Evolutionary conservation across 805 yeast genomes (phyloP).

Genomic region (Wickerhamiella lipophila): DNA sequence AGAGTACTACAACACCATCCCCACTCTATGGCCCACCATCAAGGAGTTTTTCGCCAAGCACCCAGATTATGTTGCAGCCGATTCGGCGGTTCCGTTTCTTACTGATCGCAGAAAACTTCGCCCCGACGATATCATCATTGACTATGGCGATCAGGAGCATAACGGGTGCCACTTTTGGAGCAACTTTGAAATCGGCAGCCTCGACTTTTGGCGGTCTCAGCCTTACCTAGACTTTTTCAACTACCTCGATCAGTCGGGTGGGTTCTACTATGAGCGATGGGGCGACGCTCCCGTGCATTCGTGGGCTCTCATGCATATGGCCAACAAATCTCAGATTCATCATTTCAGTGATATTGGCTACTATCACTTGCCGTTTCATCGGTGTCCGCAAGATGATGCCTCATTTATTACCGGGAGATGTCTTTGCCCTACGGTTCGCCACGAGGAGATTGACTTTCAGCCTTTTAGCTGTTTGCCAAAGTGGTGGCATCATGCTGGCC

Average conservation of each 20-base stretch:
- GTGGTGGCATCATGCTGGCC: slow-evolving; percentile 30
- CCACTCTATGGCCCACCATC: slow-evolving; percentile 65
- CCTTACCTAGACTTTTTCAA: slow-evolving; percentile 58
- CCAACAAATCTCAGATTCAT: slow-evolving; percentile 49
- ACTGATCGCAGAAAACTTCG: slow-evolving; percentile 38
- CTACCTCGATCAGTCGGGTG: slow-evolving; percentile 56
- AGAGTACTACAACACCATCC: slow-evolving; percentile 76
- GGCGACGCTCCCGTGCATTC: slow-evolving; percentile 92
- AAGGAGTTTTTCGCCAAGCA: slow-evolving; percentile 47
- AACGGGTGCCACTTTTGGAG: slow-evolving; percentile 84
- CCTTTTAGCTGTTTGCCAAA: slow-evolving; percentile 28
- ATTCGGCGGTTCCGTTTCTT: slow-evolving; percentile 46
- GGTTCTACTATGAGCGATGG: slow-evolving; percentile 87
- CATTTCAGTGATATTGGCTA: slow-evolving; percentile 79
- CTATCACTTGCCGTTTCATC: slow-evolving; percentile 51
- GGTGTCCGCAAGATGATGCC: slow-evolving; percentile 31
- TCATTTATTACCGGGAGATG: slow-evolving; percentile 28
- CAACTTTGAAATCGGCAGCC: slow-evolving; percentile 66
- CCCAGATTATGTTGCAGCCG: slow-evolving; percentile 50
- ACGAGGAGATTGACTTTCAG: slow-evolving; percentile 27
- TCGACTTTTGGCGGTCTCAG: slow-evolving; percentile 60
- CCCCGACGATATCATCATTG: slow-evolving; percentile 31
- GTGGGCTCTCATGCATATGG: slow-evolving; percentile 47
- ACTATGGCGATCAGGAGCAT: slow-evolving; percentile 44
- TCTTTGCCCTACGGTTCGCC: slow-evolving; percentile 26